These are phyloP conservation scores for Macrolepiota fuliginosa DNA, from an alignment of 768 basidiomycete species.

Conservation along the genomic window DNA sequence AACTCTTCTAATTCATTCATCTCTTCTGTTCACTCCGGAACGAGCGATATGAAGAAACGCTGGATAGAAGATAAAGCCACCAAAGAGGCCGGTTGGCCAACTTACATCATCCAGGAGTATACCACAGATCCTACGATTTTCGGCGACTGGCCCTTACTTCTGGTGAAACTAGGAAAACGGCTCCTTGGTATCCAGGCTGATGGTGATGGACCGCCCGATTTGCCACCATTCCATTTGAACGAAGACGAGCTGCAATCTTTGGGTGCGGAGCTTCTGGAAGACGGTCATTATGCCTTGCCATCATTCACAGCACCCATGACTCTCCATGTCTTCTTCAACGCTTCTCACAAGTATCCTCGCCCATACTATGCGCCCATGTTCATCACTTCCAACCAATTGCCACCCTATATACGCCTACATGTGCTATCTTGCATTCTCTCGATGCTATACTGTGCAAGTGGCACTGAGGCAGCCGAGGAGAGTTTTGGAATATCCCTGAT, in stretches of 20 bases:
- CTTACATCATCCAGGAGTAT: constrained; percentile 61
- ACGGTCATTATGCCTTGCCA: constrained; percentile 54
- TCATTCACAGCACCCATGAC: constrained; percentile 62
- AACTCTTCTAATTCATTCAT: constrained; percentile 73
- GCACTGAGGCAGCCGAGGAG: constrained; percentile 58
- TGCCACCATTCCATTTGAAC: constrained; percentile 31
- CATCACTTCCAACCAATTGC: constrained; percentile 61
- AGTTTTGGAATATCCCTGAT: constrained; percentile 72
- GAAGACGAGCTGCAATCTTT: constrained; percentile 52
- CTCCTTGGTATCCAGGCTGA: constrained; percentile 45
- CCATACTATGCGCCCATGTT: constrained; percentile 67
- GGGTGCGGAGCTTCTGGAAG: constrained; percentile 46
- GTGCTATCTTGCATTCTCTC: constrained; percentile 66
- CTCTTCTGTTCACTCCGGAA: constrained; percentile 60
- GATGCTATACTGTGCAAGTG: constrained; percentile 49
- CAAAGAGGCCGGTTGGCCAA: constrained; percentile 84
- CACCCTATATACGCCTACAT: constrained; percentile 83
- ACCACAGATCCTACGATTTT: constrained; percentile 34
- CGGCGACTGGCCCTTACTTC: constrained; percentile 52
- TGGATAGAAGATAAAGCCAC: constrained; percentile 81
- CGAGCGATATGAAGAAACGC: constrained; percentile 61
- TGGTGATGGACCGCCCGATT: constrained; percentile 12
- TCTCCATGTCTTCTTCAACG: constrained; percentile 63
- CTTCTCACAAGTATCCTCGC: constrained; percentile 39
- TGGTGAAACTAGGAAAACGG: constrained; percentile 50